phyloP scores from a whole-genome alignment of 2,329 filamentous ascomycete species.

The Alternaria sp. region DNA sequence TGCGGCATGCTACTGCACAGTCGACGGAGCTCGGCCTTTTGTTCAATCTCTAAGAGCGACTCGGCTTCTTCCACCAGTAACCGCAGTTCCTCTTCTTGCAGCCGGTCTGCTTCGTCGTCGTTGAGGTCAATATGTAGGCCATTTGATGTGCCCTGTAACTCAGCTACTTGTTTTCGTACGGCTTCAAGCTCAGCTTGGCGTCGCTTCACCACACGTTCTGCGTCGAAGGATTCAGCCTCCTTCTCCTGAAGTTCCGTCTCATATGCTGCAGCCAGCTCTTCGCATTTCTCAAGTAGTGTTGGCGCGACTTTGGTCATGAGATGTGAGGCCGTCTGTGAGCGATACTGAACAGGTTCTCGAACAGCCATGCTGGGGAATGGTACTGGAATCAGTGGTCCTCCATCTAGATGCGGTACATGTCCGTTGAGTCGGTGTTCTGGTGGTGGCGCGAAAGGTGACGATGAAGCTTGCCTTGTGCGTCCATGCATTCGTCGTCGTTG shows the following conservation, averaged over 20 bases:
- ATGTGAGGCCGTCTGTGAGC: slow-evolving; percentile 62
- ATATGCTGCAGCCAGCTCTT: slow-evolving; percentile 61
- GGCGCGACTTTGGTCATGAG: slow-evolving; percentile 70
- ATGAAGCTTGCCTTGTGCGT: slow-evolving; percentile 74
- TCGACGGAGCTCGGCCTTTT: slow-evolving; percentile 50
- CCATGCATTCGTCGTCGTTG: slow-evolving; percentile 68
- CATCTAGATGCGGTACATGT: slow-evolving; percentile 31
- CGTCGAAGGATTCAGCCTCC: slow-evolving; percentile 61
- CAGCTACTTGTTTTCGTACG: slow-evolving; percentile 67
- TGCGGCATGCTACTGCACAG: slow-evolving; percentile 39
- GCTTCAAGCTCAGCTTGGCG: slow-evolving; percentile 73
- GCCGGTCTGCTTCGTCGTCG: slow-evolving; percentile 49
- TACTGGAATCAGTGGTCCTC: slow-evolving; percentile 35
- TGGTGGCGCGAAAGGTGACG: slow-evolving; percentile 64
- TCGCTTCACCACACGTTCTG: slow-evolving; percentile 61
- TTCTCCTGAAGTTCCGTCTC: slow-evolving; percentile 81
- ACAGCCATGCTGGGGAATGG: slow-evolving; percentile 35
- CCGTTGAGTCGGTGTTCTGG: slow-evolving; percentile 48
- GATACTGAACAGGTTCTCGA: slow-evolving; percentile 46
- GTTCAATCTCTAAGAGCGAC: slow-evolving; percentile 56
- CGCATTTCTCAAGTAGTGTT: slow-evolving; percentile 59
- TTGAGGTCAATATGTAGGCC: slow-evolving; percentile 42
- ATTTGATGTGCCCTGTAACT: slow-evolving; percentile 54
- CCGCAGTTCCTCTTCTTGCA: slow-evolving; percentile 52
- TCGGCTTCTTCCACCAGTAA: slow-evolving; percentile 52